These are phyloP conservation scores for Nigrospora oryzae DNA, from an alignment of 2,329 filamentous ascomycete species.

Conservation along the genomic window DNA sequence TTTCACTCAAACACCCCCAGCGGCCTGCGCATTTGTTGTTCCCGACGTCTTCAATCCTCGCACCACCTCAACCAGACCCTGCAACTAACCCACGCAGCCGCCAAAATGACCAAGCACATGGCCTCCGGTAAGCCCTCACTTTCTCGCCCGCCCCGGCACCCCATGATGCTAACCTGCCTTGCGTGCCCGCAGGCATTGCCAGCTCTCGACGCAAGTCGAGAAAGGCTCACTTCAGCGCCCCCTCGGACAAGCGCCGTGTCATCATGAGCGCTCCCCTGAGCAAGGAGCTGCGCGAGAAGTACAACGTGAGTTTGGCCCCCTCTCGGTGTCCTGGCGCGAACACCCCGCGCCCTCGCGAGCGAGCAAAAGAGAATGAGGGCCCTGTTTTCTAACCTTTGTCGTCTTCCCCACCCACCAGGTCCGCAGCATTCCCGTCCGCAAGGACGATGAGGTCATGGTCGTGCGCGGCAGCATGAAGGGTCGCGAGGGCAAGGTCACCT, in stretches of 20 bases:
- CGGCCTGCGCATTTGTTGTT: too few species aligned
- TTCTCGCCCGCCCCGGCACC: neutral
- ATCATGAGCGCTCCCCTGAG: conserved; percentile 95
- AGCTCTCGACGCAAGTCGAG: conserved; percentile 93
- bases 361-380: neutral
- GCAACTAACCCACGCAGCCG: conserved; percentile 5
- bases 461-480: conserved; percentile 94
- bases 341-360: too few species aligned
- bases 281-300: conserved; percentile 98
- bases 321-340: neutral
- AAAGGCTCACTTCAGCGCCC: conserved; percentile 95
- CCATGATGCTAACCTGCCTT: conserved; percentile 2
- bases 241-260: conserved; percentile 85
- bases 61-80: neutral
- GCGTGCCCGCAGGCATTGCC: conserved; percentile 11
- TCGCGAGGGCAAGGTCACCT: conserved; percentile 95
- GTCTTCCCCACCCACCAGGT: conserved; percentile 45
- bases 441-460: conserved; percentile 92
- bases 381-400: neutral
- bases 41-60: neutral
- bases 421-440: conserved; percentile 92
- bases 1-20: neutral
- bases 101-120: conserved; percentile 21
- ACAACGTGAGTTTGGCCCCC: conserved; percentile 65
- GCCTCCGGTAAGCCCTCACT: conserved; percentile 14